Evolutionary conservation across 1,284 basidiomycete genomes (phyloP), one percentile per base, ranked within the genome.

Genomic region (Mixia osmundae): DNA sequence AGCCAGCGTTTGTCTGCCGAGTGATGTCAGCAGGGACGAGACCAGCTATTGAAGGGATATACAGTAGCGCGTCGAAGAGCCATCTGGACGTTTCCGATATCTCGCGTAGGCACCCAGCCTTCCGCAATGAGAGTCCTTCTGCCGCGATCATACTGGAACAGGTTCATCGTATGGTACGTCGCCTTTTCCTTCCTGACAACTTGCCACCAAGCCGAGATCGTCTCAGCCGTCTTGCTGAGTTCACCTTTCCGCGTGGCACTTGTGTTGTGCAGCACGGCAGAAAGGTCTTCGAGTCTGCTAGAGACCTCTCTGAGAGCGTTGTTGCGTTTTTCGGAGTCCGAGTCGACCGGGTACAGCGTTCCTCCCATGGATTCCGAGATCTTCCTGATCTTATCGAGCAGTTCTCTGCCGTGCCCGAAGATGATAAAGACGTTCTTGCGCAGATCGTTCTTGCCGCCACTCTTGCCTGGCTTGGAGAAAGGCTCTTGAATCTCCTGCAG

Each of bases 401-500:
- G 66, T 28, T 77, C 74, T 33, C 82, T 72, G 24, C 91, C 91
- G 51, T 99, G 91, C 0, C 89, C 91, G 53, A 99, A 99, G 57
- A 99, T 95, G 62, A 99, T 91, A 63, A 99, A 99, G 29, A 97
- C 91, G 49, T 95, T 87, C 68, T 97, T 99, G 61, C 75, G 71
- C 6, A 53, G 41, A 21, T 42, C 43, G 36, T 45, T 48, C 12
- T 76, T 77, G 26, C 38, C 43, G 15, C 40, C 42, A 10, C 41
- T 43, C 2, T 75, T 76, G 29, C 64, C 65, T 11, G 83, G 73
- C 52, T 95, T 78, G 40, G 85, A 66, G 52, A 97, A 94, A 2
- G 83, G 77, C 50, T 89, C 78, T 29, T 70, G 68, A 50, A 99
- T 97, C 59, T 97, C 87, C 45, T n/a, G n/a, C n/a, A n/a, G n/a